These are phyloP conservation scores for Blepharisma undulans DNA, from an alignment of 169 alveolate species.

Conservation along the genomic window DNA sequence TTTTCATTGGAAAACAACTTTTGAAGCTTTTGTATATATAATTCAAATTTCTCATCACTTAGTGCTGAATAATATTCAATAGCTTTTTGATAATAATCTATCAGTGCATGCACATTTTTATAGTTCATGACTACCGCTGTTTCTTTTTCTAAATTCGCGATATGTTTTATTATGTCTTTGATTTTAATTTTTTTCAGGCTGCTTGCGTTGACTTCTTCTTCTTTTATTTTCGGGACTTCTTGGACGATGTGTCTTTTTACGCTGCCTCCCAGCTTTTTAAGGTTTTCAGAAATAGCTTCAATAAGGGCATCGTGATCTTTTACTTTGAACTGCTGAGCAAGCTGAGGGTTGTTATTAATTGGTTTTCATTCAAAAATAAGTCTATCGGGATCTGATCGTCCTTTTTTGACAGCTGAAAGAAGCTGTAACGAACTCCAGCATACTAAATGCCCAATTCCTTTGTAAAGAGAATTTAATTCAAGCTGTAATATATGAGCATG, in stretches of 20 bases:
- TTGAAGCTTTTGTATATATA: conserved; percentile 42
- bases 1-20: conserved; percentile 39
- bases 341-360: neutral
- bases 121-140: conserved; percentile 39
- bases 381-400: too few species aligned
- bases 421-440: too few species aligned
- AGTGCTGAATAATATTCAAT: conserved; percentile 59
- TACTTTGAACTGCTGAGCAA: conserved; percentile 2
- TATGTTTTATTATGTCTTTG: conserved; percentile 44
- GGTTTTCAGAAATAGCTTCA: conserved; percentile 6
- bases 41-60: conserved; percentile 46
- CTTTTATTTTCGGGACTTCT: neutral
- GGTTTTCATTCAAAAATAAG: neutral
- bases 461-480: neutral
- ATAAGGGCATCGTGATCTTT: conserved; percentile 17
- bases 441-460: neutral
- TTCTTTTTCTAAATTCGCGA: conserved; percentile 42
- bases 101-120: conserved; percentile 46
- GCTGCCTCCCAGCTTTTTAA: conserved; percentile 30
- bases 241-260: neutral
- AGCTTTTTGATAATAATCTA: conserved; percentile 54
- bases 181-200: conserved; percentile 31
- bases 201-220: conserved; percentile 19
- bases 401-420: too few species aligned
- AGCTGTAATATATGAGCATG: conserved; percentile 7